Evolutionary conservation across 1,139 yeast genomes (phyloP).

Genomic region (Chernovozyma sophiae-reginae): DNA sequence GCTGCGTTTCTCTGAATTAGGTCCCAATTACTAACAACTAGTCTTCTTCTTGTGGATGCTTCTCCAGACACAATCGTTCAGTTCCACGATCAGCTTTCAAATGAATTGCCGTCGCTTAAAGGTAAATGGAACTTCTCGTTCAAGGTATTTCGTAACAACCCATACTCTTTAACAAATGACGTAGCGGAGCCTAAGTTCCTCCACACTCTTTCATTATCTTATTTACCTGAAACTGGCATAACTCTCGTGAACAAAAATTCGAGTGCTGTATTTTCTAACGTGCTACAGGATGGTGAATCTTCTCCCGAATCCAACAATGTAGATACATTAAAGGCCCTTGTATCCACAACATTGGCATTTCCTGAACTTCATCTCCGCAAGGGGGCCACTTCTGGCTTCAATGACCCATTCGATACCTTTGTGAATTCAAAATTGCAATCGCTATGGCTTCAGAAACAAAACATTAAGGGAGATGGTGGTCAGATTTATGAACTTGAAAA

Average conservation of each 20-base stretch:
- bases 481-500: slow-evolving; percentile 53
- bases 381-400: slow-evolving; percentile 47
- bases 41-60: slow-evolving; percentile 53
- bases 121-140: slow-evolving; percentile 66
- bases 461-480: slow-evolving; percentile 77
- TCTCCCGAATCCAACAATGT: background rate
- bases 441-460: slow-evolving; percentile 68
- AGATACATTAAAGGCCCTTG: slow-evolving; percentile 11
- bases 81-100: slow-evolving; percentile 63
- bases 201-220: slow-evolving; percentile 55
- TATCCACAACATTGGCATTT: slow-evolving; percentile 21
- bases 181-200: slow-evolving; percentile 45
- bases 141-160: slow-evolving; percentile 62
- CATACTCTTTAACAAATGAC: slow-evolving; percentile 32
- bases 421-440: slow-evolving; percentile 59
- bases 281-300: slow-evolving; percentile 31
- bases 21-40: slow-evolving; percentile 18
- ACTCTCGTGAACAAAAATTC: slow-evolving; percentile 51
- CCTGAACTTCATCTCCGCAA: slow-evolving; percentile 36
- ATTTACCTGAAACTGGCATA: slow-evolving; percentile 47
- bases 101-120: slow-evolving; percentile 53
- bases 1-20: no score
- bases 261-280: slow-evolving; percentile 39
- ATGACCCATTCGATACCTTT: slow-evolving; percentile 48
- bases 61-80: slow-evolving; percentile 62